A percentile compares a stretch with the other conserved stretches of the same genome.
phyloP scores from a whole-genome alignment of 2,329 filamentous ascomycete genomes.

The Trichoderma hamatum region DNA sequence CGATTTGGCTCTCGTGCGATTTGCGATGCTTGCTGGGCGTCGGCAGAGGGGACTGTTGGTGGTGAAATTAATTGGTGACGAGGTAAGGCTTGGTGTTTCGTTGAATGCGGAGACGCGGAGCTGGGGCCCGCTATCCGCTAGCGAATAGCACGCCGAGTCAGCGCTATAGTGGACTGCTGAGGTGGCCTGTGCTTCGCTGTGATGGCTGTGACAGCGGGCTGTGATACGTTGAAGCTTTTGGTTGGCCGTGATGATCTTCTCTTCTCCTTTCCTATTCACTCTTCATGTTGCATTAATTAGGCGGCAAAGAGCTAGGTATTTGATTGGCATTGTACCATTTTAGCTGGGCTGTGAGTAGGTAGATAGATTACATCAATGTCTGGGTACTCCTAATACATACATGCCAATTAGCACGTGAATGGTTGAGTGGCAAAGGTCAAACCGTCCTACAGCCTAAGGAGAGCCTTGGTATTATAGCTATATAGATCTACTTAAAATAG shows the following conservation, averaged over 20 bases:
- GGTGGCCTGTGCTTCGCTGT: neutral
- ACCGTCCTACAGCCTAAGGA: neutral
- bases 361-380: neutral
- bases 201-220: slow-evolving; percentile 4
- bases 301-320: neutral
- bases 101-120: slow-evolving; percentile 17
- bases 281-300: neutral
- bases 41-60: neutral
- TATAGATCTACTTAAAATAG: neutral
- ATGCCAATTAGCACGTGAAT: neutral
- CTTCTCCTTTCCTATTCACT: neutral
- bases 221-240: neutral
- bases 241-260: neutral
- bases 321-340: neutral
- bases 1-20: neutral
- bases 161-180: neutral
- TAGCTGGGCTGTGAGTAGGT: neutral
- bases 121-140: slow-evolving; percentile 9
- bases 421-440: neutral
- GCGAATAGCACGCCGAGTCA: slow-evolving; percentile 19
- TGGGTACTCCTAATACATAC: neutral
- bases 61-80: slow-evolving; percentile 5
- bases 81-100: neutral
- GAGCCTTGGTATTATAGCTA: neutral
- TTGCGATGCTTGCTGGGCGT: slow-evolving; percentile 4